Base-by-base conservation (phyloP, 352 stramenopile genomes). In the Pythium monospermum region DNA sequence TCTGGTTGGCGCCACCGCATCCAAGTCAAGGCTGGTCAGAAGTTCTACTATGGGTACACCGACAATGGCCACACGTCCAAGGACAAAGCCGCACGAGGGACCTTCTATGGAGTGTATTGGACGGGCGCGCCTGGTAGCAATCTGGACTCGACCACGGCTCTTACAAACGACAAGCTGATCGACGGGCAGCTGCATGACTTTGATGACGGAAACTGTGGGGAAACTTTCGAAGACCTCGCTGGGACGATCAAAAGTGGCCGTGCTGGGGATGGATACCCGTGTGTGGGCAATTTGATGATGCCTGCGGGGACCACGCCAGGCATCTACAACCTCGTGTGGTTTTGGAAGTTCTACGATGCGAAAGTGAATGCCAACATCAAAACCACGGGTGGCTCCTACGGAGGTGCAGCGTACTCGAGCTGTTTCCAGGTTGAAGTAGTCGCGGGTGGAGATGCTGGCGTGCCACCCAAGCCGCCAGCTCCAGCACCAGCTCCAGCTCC, bases 301-400 rank as follows among this genome's bases (percentile, higher is more conserved):
- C 76, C 73, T 23, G 45, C 28, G 2, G 69, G 63, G n/a, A 82
- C 69, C 13, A 57, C 61, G 31, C 27, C 77, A 1, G 73, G 77
- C 0, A 23, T 78, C 8, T 85, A 87, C 59, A 74, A 83, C 47
- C 55, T 88, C 42, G 72, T 88, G n/a, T 88, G 76, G 74, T 85
- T 71, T 56, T 88, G 77, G 77, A 80, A 76, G 47, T 84, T 83
- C 40, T 85, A 80, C 55, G 65, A 83, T 16, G 61, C 71, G 2
- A 53, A 64, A 33, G 61, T 68, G 6, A 82, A 81, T 53, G 54
- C 60, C 30, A 64, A 64, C 19, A 73, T 83, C 41, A 58, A 68
- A 27, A 83, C 71, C 0, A 67, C 57, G 23, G 68, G 59, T 28
- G 67, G 73, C 30, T 66, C 50, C 6, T 84, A 76, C 36, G 73